Evolutionary conservation across 768 basidiomycete genomes (phyloP), one percentile per base, ranked within the genome.

Genomic region (Collybia sordida): DNA sequence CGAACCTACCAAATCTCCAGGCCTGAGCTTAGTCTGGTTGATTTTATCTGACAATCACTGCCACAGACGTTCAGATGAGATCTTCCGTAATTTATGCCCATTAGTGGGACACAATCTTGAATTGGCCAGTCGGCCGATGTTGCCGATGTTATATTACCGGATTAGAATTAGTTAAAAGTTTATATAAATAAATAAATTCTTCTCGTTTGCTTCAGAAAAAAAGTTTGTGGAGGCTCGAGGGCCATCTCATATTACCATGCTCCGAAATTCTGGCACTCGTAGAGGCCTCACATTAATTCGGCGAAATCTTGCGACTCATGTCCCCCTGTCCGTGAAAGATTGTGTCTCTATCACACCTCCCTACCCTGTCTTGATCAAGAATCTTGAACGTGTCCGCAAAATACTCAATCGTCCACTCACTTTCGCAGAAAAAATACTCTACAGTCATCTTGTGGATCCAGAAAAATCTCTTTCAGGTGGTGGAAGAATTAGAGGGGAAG

Each of bases 381-480:
- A 87, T 42, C 80, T 97, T 49, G 73, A 80, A 46, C 69, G 69
- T 45, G 90, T 93, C 46, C 83, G 89, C 38, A 64, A 77, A 47
- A 69, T 89, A 39, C 77, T 98, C 57, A 75, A 83, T 57, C 76
- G 86, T 47, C 95, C 94, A 31, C 72, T 99, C 47, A 93, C 94
- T 2, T 77, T 99, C n/a, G 88, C 95, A 18, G 97, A 99, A 71
- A 99, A 99, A 78, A 95, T 98, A 37, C 77, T 99, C 24, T 98
- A 97, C 71, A 87, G 91, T 59, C 97, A 99, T 70, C 73, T 98
- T 47, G 70, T 82, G 54, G 81, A 96, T 58, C 91, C 92, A 3
- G 81, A 86, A 50, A 82, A 84, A 59, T 83, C 74, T 47, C 69
- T 95, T 41, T 78, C 79, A 28, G 69, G 79, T 39, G 81, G 81